Evolutionary conservation across 148 eudicot species (phyloP), one percentile per base, ranked within the genome.

Genomic region (Cornus kousa): DNA sequence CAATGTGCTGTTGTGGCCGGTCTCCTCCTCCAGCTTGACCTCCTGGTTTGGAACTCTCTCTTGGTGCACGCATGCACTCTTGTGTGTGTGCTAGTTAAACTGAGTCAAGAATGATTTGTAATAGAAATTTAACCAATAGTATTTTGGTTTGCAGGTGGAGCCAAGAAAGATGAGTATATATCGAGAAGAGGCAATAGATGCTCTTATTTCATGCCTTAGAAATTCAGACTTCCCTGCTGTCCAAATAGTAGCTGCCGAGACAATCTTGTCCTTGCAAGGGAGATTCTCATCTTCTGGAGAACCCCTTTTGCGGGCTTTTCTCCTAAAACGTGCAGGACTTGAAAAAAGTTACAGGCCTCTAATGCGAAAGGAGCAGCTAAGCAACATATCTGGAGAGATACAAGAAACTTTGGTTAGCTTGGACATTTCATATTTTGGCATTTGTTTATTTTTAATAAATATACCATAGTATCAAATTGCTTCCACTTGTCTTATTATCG

Each of bases 131-230:
- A 67, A n/a, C 20, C 67, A 11, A 10, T 35, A n/a, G 14, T 75
- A 57, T 74, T 9, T 48, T 16, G 37, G 62, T 33, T 67, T 77
- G 13, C 64, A 88, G 88, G 87, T 50, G 11, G 90, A 88, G 57
- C 90, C 90, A 40, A 85, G 90, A 79, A 88, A 88, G 70, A 88
- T 84, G 85, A 88, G 90, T 74, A 83, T 88, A 59, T 88, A 85
- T 60, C 59, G 90, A 69, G 90, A 88, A 83, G 90, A 88, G 77
- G 90, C 90, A 9, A 80, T 88, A 35, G 90, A 86, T 86, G 64
- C 71, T 24, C 87, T 88, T 31, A 84, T 88, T 64, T 77, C 84
- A 43, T 88, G 88, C 57, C 82, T 88, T 3, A 88, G 78, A 57
- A 86, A 86, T 72, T 66, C 88, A 20, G 88, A 86, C 14, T 82